A percentile compares a stretch with the other conserved stretches of the same genome.
These are phyloP conservation scores for Maudiozyma pseudohumilis DNA, from an alignment of 805 yeast genomes.

Conservation along the genomic window DNA sequence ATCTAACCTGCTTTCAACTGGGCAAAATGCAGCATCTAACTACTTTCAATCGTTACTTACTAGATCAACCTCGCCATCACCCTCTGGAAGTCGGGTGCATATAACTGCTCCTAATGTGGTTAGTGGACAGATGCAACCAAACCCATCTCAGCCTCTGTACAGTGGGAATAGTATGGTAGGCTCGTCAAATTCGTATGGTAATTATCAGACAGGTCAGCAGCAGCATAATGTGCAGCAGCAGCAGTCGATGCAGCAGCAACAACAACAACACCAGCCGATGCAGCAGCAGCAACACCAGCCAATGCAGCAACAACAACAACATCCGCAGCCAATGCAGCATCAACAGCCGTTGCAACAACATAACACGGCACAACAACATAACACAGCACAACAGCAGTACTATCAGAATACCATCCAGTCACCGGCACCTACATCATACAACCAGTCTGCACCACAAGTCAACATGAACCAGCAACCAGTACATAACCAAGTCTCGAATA, in stretches of 20 bases:
- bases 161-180: neutral
- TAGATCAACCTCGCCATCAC: conserved; percentile 21
- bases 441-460: conserved; percentile 4
- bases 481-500: neutral
- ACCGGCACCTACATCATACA: conserved; percentile 1
- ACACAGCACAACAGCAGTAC: conserved; percentile 6
- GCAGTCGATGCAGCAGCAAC: neutral
- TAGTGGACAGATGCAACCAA: neutral
- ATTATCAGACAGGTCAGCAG: neutral
- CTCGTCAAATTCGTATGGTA: neutral
- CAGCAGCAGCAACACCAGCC: neutral
- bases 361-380: neutral
- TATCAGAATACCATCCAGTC: conserved; percentile 4
- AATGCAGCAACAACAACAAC: neutral
- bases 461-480: conserved; percentile 18
- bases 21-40: conserved; percentile 16
- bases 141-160: neutral
- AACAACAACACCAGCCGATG: neutral
- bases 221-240: neutral
- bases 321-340: neutral
- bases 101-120: conserved; percentile 2
- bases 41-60: conserved; percentile 25
- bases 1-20: conserved; percentile 16
- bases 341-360: conserved; percentile 1
- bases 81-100: conserved; percentile 11